phyloP scores from a whole-genome alignment of 108 stramenopile genomes.

The Epipyxis sp. region DNA sequence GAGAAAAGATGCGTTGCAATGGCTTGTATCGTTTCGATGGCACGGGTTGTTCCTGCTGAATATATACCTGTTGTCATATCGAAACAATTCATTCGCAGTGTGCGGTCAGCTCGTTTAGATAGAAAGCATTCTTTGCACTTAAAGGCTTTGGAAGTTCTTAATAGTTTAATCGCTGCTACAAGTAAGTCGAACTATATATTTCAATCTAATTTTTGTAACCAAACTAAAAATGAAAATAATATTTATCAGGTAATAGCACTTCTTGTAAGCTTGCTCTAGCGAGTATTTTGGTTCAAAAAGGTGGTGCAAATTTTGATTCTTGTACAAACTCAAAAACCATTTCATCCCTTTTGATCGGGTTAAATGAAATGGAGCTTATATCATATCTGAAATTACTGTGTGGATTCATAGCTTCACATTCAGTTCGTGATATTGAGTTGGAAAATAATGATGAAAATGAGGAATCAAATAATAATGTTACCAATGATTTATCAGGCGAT shows the following conservation, averaged over 20 bases:
- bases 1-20: slow-evolving; percentile 14
- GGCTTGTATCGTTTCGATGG: not conserved
- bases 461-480: not conserved
- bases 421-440: not conserved
- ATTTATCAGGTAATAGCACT: too few species aligned
- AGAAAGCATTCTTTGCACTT: not conserved
- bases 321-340: not conserved
- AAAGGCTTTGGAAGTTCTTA: slow-evolving; percentile 3
- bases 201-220: too few species aligned
- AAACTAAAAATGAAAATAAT: too few species aligned
- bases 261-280: not conserved
- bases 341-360: not conserved
- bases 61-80: not conserved
- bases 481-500: too few species aligned
- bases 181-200: not conserved
- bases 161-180: not conserved
- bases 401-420: too few species aligned
- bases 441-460: not conserved
- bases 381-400: not conserved
- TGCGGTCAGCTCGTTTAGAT: not conserved
- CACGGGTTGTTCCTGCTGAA: not conserved
- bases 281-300: not conserved
- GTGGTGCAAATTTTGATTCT: not conserved
- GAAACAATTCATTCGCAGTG: not conserved
- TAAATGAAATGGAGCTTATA: not conserved